Evolutionary conservation across 2,329 filamentous ascomycete species (phyloP).

Genomic region (Pestalotiopsis fici): DNA sequence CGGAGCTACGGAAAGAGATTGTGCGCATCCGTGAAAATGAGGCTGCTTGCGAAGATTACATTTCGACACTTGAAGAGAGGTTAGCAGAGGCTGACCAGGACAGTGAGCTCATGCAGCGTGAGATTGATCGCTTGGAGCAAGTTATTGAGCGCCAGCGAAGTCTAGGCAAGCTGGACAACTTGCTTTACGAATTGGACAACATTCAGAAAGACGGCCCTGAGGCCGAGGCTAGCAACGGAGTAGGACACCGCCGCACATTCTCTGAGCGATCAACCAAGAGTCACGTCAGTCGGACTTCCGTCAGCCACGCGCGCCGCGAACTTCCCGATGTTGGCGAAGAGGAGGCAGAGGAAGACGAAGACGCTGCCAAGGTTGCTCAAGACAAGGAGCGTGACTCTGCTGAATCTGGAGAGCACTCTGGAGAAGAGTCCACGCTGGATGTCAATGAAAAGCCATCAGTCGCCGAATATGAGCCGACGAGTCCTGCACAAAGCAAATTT

Average conservation of each 20-base stretch:
- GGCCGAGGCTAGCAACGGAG: slow-evolving; percentile 37
- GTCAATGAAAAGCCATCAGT: slow-evolving; percentile 8
- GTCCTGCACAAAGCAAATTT: slow-evolving; percentile 78
- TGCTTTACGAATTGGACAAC: slow-evolving; percentile 86
- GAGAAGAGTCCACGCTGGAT: slow-evolving; percentile 10
- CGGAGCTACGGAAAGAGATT: slow-evolving; percentile 89
- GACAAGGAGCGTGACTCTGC: slow-evolving; percentile 9
- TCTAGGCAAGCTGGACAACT: slow-evolving; percentile 88
- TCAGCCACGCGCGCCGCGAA: slow-evolving; percentile 50
- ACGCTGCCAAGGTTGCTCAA: slow-evolving; percentile 16
- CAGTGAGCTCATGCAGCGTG: slow-evolving; percentile 93
- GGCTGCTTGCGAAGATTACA: slow-evolving; percentile 90
- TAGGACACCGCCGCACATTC: slow-evolving; percentile 43
- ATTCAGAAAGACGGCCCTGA: slow-evolving; percentile 61
- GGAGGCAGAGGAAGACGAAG: slow-evolving; percentile 33
- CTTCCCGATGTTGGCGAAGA: slow-evolving; percentile 56
- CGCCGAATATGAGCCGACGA: slow-evolving; percentile 55
- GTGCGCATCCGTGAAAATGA: slow-evolving; percentile 87
- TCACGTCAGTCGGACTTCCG: slow-evolving; percentile 47
- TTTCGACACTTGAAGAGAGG: slow-evolving; percentile 92
- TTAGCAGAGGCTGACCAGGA: slow-evolving; percentile 96
- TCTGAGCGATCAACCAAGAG: slow-evolving; percentile 57
- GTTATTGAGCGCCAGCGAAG: slow-evolving; percentile 94
- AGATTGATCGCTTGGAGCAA: slow-evolving; percentile 91
- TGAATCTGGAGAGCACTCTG: neutral